A percentile compares a stretch with the other conserved stretches of the same genome.
Conservation (phyloP, 176 grass and related monocot genomes). For the Phragmites australis region DNA sequence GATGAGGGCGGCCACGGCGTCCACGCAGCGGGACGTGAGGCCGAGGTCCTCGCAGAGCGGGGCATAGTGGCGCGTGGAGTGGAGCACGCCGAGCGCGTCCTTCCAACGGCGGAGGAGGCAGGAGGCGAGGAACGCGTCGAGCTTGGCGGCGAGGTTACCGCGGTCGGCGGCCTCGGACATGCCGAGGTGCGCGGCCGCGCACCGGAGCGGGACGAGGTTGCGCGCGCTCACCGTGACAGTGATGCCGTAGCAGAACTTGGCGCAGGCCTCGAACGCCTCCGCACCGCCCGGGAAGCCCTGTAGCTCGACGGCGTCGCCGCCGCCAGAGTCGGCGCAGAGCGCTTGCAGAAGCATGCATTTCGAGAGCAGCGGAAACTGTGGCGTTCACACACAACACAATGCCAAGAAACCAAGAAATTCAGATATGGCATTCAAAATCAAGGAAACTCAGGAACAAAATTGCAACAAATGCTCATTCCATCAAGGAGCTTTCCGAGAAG, state of each 20-base stretch:
- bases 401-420: background rate
- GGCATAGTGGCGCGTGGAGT: conserved; percentile 59
- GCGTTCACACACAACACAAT: background rate
- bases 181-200: conserved; percentile 79
- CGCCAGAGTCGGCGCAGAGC: conserved; percentile 55
- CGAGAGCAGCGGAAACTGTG: conserved; percentile 87
- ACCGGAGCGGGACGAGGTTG: conserved; percentile 73
- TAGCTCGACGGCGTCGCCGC: conserved; percentile 50
- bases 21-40: conserved; percentile 70
- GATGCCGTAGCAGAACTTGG: conserved; percentile 97
- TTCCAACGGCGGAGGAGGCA: conserved; percentile 96
- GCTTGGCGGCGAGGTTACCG: conserved; percentile 77
- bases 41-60: conserved; percentile 73
- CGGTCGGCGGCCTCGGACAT: conserved; percentile 86
- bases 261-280: conserved; percentile 85
- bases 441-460: background rate
- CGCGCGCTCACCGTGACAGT: conserved; percentile 81
- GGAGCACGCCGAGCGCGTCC: conserved; percentile 70
- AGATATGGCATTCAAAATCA: background rate
- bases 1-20: conserved; percentile 64
- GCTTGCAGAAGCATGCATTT: conserved; percentile 85
- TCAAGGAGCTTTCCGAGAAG: background rate
- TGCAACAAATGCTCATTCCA: background rate
- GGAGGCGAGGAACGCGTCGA: conserved; percentile 78
- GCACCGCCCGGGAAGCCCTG: conserved; percentile 62